Conservation (phyloP, 2,329 filamentous ascomycete species). For the Clonostachys rosea region DNA sequence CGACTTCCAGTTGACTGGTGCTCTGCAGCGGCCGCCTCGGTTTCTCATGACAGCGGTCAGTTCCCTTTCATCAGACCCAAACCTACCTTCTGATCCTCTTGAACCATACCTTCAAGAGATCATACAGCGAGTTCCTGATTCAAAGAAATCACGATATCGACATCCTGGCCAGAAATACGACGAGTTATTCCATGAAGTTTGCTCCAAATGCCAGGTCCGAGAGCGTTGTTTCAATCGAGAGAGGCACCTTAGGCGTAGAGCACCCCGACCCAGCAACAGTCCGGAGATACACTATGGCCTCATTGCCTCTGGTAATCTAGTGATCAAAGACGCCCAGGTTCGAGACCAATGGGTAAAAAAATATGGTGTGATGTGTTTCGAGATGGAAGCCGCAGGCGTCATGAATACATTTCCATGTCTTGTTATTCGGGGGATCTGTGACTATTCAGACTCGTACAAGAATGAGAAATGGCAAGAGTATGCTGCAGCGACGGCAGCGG, state of each 20-base stretch:
- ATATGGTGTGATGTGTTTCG: slow-evolving; percentile 20
- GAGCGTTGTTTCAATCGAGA: too few species aligned
- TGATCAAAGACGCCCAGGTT: slow-evolving; percentile 1
- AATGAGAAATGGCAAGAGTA: slow-evolving; percentile 24
- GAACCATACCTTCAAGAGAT: background rate
- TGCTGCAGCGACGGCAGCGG: slow-evolving; percentile 22
- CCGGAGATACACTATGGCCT: slow-evolving; percentile 4
- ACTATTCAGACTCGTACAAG: slow-evolving; percentile 29
- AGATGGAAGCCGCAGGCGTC: slow-evolving; percentile 8
- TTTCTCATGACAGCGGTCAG: background rate
- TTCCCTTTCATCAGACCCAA: background rate
- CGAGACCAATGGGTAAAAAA: slow-evolving; percentile 3
- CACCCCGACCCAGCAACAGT: background rate
- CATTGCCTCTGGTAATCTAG: slow-evolving; percentile 3
- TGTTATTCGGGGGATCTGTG: slow-evolving; percentile 25
- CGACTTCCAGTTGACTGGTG: slow-evolving; percentile 1
- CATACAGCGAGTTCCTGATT: background rate
- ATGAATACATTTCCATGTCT: slow-evolving; percentile 17
- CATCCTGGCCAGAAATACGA: background rate
- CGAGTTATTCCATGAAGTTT: background rate
- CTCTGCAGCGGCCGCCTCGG: background rate
- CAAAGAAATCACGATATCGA: background rate
- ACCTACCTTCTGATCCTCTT: background rate
- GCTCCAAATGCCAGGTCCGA: too few species aligned
- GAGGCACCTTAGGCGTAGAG: background rate